Base-by-base conservation (phyloP, 75 land plant species). In the Pinus albicaulis region DNA sequence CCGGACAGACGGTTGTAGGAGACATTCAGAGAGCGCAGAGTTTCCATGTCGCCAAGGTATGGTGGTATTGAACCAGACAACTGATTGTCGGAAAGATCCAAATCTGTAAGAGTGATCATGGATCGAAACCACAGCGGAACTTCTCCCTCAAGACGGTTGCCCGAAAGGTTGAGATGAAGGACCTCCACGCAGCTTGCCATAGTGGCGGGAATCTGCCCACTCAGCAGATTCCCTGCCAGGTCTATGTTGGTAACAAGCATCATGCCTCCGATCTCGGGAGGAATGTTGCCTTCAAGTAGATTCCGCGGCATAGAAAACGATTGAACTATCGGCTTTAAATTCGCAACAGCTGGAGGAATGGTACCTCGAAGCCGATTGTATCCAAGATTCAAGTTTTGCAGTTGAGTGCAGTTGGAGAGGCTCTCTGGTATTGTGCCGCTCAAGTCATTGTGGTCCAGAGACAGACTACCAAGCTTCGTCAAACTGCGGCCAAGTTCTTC, bases 231-330 rank as follows among this genome's bases (percentile, higher is more conserved):
- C 55, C 63, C 64, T 2, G 88, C 83, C 71, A 94, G 48, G 28
- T 88, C 89, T 64, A 94, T 63, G 74, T 61, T 80, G 1, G 61
- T 77, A 44, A 90, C 81, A 69, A 76, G 53, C 19, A 81, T 61
- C 85, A 91, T 74, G n/a, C 76, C 61, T 2, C 90, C 91, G 2
- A 94, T 73, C 38, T 87, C 91, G 26, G 48, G 74, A 10, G 87
- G 92, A 44, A 90, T 73, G 8, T 56, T 74, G 2, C 89, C 87
- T 2, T 25, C 41, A 65, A 90, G 87, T 63, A 16, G 60, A 72
- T 89, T 89, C 17, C 14, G 15, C 3, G 92, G 87, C 73, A 89
- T 77, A 57, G 87, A 89, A 23, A 89, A 80, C 7, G 38, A 84
- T 25, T 80, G 77, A 48, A 89, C 83, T 48, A 72, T 72, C 34